These are phyloP conservation scores for Penicillium aurantiogriseum DNA, from an alignment of 2,329 filamentous ascomycete genomes.

Conservation along the genomic window DNA sequence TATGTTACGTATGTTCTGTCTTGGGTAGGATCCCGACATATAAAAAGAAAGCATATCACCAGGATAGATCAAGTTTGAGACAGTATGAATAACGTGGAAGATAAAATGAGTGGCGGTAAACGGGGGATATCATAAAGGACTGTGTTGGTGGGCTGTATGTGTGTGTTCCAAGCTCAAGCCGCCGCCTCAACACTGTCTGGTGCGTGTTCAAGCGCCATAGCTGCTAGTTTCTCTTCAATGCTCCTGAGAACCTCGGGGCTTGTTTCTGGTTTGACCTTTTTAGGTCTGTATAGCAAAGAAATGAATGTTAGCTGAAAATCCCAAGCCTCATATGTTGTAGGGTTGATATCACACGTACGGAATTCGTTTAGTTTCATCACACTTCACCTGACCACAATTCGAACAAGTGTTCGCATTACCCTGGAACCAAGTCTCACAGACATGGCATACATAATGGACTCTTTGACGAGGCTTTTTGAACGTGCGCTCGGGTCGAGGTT, in stretches of 20 bases:
- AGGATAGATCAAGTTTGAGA: not conserved
- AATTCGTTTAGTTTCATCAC: constrained; percentile 42
- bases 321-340: not conserved
- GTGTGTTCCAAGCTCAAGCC: not conserved
- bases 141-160: not conserved
- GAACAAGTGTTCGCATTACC: constrained; percentile 35
- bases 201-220: constrained; percentile 9
- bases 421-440: constrained; percentile 37
- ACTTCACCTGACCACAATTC: constrained; percentile 43
- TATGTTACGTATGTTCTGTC: not conserved
- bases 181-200: not conserved
- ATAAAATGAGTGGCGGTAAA: not conserved
- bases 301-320: constrained; percentile 8
- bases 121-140: not conserved
- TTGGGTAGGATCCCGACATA: not conserved
- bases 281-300: constrained; percentile 32
- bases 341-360: constrained; percentile 36
- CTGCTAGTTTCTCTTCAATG: constrained; percentile 42
- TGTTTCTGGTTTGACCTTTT: constrained; percentile 39
- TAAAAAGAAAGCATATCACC: not conserved
- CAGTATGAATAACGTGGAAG: not conserved
- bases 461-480: constrained; percentile 39
- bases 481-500: constrained; percentile 34
- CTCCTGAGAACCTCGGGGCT: constrained; percentile 40
- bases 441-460: constrained; percentile 45